A percentile compares a stretch with the other conserved stretches of the same genome.
These are phyloP conservation scores for Trichothecium sympodiale DNA, from an alignment of 2,329 filamentous ascomycete genomes.

Conservation along the genomic window DNA sequence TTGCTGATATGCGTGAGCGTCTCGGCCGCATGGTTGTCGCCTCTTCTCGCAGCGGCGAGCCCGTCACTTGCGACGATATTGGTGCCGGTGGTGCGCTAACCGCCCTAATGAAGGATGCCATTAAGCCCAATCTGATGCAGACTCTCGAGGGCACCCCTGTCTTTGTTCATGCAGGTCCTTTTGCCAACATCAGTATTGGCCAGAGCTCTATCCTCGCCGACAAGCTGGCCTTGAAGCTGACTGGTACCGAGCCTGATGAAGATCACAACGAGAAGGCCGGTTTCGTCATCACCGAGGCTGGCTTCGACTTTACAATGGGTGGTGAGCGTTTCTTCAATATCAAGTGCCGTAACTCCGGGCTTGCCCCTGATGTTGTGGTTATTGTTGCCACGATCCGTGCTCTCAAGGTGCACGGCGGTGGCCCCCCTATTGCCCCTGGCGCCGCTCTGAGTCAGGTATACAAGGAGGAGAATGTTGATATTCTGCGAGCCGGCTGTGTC, in stretches of 20 bases:
- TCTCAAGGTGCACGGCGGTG: conserved; percentile 92
- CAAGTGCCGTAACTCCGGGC: conserved; percentile 91
- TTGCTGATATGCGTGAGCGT: conserved; percentile 83
- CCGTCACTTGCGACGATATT: conserved; percentile 92
- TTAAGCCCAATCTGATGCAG: conserved; percentile 99
- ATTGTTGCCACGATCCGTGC: conserved; percentile 93
- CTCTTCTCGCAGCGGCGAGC: conserved; percentile 73
- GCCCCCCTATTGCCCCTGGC: conserved; percentile 84
- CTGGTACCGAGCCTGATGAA: conserved; percentile 87
- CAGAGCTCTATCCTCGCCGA: conserved; percentile 93
- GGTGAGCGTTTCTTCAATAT: conserved; percentile 99
- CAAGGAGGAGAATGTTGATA: conserved; percentile 84
- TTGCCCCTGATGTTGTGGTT: conserved; percentile 86
- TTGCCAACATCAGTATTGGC: conserved; percentile 96
- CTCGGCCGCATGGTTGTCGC: conserved; percentile 94
- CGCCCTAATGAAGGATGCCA: conserved; percentile 93
- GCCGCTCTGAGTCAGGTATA: conserved; percentile 80
- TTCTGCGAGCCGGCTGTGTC: conserved; percentile 80
- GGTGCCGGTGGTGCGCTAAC: conserved; percentile 86
- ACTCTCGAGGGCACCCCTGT: conserved; percentile 94
- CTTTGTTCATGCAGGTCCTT: conserved; percentile 93
- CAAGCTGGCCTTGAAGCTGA: conserved; percentile 89
- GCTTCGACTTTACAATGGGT: conserved; percentile 99
- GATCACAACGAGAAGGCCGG: conserved; percentile 72
- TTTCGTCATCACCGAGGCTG: conserved; percentile 92